Evolutionary conservation across 257 asterid genomes (phyloP), one percentile per base, ranked within the genome.

Genomic region (Anisodus tanguticus): DNA sequence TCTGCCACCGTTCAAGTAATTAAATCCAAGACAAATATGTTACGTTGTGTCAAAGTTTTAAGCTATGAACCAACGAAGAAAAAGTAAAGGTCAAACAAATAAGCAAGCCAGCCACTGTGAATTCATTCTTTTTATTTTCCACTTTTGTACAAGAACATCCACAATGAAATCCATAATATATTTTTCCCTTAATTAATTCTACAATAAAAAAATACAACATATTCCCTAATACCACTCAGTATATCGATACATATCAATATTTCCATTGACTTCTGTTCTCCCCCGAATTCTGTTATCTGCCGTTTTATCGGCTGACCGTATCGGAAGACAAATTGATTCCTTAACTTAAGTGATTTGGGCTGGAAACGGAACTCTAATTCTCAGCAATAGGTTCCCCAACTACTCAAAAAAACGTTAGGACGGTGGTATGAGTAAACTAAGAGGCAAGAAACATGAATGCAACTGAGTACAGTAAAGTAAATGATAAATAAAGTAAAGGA

Each of bases 201-300:
- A 8, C 10, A 41, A 68, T 3, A n/a, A 26, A 39, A 37, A 68
- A 41, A 39, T 17, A 70, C 35, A 2, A 17, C 5, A 5, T 43
- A 47, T 43, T 72, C n/a, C 57, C 19, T 26, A 72, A 72, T n/a
- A 47, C 80, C 80, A 72, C 5, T 49, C 80, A 11, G 60, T n/a
- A 72, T 45, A 72, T 10, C 16, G 59, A n/a, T 72, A n/a, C 59
- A 47, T 72, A 72, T 71, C 16, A 8, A 72, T 19, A 72, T 5
- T 10, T 4, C 79, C 58, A 45, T 71, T 10, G 9, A 45, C 59
- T n/a, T 72, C 31, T n/a, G n/a, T n/a, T n/a, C n/a, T n/a, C n/a
- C n/a, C n/a, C n/a, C n/a, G n/a, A n/a, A n/a, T n/a, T n/a, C n/a
- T n/a, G n/a, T n/a, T n/a, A n/a, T n/a, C n/a, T n/a, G n/a, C n/a